phyloP scores from a whole-genome alignment of 192 early-diverging fungal genomes.

The Phlyctochytrium bullatum region DNA sequence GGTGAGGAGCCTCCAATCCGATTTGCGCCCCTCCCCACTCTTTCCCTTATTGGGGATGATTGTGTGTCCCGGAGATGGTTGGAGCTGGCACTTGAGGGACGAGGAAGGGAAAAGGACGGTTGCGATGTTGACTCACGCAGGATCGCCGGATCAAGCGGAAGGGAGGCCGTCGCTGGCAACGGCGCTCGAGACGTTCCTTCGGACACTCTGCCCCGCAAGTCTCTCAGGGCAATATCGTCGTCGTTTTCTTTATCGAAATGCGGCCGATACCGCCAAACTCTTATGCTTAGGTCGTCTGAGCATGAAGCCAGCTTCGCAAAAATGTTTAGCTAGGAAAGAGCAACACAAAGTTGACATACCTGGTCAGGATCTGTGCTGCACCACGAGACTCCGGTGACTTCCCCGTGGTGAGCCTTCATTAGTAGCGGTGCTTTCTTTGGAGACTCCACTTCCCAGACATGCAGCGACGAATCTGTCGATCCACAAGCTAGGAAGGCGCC shows the following conservation, averaged over 20 bases:
- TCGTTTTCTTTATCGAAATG: slow-evolving; percentile 7
- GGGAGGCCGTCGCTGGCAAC: too few relatives aligned
- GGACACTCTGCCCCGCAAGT: slow-evolving; percentile 9
- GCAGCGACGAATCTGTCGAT: slow-evolving; percentile 59
- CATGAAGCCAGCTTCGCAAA: slow-evolving; percentile 66
- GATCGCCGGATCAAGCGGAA: too few relatives aligned
- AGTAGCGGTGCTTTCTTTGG: slow-evolving; percentile 44
- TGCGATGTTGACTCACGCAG: too few relatives aligned
- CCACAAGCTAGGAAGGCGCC: slow-evolving; percentile 70
- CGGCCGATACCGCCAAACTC: slow-evolving; percentile 61
- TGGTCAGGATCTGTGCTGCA: slow-evolving; percentile 45
- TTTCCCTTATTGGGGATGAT: too few relatives aligned
- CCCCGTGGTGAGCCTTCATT: slow-evolving; percentile 63
- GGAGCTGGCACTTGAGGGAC: too few relatives aligned
- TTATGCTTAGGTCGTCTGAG: slow-evolving; percentile 69
- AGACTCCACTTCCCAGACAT: slow-evolving; percentile 67
- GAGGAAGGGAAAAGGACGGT: too few relatives aligned
- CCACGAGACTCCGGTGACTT: slow-evolving; percentile 78
- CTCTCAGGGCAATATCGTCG: background rate
- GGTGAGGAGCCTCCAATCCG: too few relatives aligned
- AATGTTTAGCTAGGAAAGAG: background rate
- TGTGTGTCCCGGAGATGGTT: too few relatives aligned
- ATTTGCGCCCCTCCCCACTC: too few relatives aligned
- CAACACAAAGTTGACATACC: slow-evolving; percentile 32
- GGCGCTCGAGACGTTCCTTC: too few relatives aligned